These are phyloP conservation scores for Acarospora socialis DNA, from an alignment of 2,329 filamentous ascomycete genomes.

Conservation along the genomic window DNA sequence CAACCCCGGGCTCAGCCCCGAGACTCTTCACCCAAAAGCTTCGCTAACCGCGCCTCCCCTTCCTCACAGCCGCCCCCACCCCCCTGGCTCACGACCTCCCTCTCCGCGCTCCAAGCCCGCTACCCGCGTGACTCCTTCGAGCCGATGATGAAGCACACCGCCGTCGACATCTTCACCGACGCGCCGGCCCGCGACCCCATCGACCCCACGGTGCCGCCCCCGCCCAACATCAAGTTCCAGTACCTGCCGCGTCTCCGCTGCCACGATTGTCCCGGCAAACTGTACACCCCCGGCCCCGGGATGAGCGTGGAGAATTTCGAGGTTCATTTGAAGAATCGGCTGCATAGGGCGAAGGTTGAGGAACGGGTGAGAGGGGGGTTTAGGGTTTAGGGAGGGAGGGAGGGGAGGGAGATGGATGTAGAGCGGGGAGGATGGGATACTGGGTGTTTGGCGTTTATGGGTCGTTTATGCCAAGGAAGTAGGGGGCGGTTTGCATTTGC, in stretches of 20 bases:
- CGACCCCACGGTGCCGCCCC: conserved; percentile 32
- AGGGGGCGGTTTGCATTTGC: too few species aligned
- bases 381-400: too few species aligned
- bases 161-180: conserved; percentile 59
- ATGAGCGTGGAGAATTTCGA: conserved; percentile 83
- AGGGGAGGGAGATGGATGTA: too few species aligned
- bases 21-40: conserved; percentile 7
- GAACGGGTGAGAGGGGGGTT: conserved; percentile 22
- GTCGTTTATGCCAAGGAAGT: too few species aligned
- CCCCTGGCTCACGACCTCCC: conserved; percentile 64
- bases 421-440: neutral
- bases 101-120: conserved; percentile 52
- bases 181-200: conserved; percentile 23
- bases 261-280: conserved; percentile 80
- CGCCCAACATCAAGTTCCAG: conserved; percentile 56
- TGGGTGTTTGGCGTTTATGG: too few species aligned
- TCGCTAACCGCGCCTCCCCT: conserved; percentile 23
- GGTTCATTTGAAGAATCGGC: conserved; percentile 74
- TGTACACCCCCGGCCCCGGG: conserved; percentile 81
- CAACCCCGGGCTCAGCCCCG: conserved; percentile 6
- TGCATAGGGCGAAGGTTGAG: conserved; percentile 61
- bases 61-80: conserved; percentile 54
- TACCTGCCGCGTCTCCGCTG: conserved; percentile 85
- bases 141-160: conserved; percentile 77
- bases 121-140: conserved; percentile 80